Evolutionary conservation across 495 filamentous ascomycete species (phyloP), one percentile per base, ranked within the genome.

Genomic region (Collariella sp.): DNA sequence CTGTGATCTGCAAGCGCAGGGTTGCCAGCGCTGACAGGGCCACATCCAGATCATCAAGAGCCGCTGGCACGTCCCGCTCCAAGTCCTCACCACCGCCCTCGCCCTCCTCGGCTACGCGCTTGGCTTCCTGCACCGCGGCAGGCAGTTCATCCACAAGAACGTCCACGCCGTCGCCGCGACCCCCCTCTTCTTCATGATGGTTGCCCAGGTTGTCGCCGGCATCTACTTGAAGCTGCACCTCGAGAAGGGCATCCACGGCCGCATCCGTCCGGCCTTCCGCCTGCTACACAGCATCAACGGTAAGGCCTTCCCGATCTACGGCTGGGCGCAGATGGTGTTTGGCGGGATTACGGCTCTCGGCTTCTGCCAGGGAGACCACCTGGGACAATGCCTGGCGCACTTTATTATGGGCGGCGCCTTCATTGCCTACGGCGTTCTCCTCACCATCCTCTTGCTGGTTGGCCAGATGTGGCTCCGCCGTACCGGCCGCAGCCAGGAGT

Each of bases 331-430:
- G 72, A 96, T 98, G 86, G 66, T 98, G 7, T 95, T 98, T 68
- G 93, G 93, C 26, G 94, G 93, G 9, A 96, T 98, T 61, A 89
- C 91, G 1, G 79, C 88, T 39, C 72, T 96, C 54, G 93, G 93
- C n/a, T 97, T 95, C 73, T 98, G 93, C 67, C 84, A 85, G 48
- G 90, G 76, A 22, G 93, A 97, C 46, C 93, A 97, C 66, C 62
- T 89, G 16, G 91, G 91, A 6, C 94, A 98, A 72, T 98, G 93
- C 71, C 71, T 88, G 24, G 94, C 93, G 29, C 93, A 98, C 69
- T 97, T 97, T 65, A 97, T 97, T 65, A 97, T 98, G 94, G 93
- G 93, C 18, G 86, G 85, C 54, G 91, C 91, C 2, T 97, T 98
- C 68, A 95, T 98, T 57, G 93, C 78, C 42, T 97, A 97, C 63